These are phyloP conservation scores for Astrocystis sublimbata DNA, from an alignment of 495 filamentous ascomycete genomes.

Conservation along the genomic window DNA sequence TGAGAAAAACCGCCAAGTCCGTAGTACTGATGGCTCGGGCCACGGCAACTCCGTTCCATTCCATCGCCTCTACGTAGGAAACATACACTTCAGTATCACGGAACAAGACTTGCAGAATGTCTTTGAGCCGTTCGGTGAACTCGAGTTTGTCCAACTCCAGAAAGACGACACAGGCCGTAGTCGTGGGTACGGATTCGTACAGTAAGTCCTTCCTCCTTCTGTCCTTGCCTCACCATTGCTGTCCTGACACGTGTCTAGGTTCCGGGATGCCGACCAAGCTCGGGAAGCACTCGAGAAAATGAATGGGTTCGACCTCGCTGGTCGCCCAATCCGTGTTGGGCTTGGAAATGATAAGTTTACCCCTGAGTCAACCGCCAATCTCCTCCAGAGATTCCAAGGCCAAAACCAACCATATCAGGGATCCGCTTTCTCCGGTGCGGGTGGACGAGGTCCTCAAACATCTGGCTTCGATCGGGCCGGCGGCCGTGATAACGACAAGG, in stretches of 20 bases:
- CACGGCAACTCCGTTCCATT: conserved; percentile 80
- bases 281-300: conserved; percentile 96
- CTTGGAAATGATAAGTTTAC: conserved; percentile 99
- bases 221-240: background rate
- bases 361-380: conserved; percentile 89
- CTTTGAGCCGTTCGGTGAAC: conserved; percentile 96
- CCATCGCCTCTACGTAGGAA: conserved; percentile 98
- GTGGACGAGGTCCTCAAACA: conserved; percentile 83
- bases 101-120: conserved; percentile 94
- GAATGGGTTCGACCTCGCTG: conserved; percentile 99
- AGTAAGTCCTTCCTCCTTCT: conserved; percentile 64
- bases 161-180: conserved; percentile 91
- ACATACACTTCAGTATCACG: conserved; percentile 99
- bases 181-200: conserved; percentile 96
- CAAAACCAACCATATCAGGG: conserved; percentile 86
- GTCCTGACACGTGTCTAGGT: conserved; percentile 59
- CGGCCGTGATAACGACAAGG: conserved; percentile 87
- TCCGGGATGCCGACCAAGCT: conserved; percentile 86
- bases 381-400: conserved; percentile 84
- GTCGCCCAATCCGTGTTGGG: conserved; percentile 95
- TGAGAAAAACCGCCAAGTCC: conserved; percentile 98
- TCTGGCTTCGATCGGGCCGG: conserved; percentile 93
- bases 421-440: conserved; percentile 89
- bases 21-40: conserved; percentile 70
- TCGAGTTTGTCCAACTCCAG: conserved; percentile 96